These are phyloP conservation scores for Vaccinium corymbosum DNA, from an alignment of 148 eudicot genomes.

Conservation along the genomic window DNA sequence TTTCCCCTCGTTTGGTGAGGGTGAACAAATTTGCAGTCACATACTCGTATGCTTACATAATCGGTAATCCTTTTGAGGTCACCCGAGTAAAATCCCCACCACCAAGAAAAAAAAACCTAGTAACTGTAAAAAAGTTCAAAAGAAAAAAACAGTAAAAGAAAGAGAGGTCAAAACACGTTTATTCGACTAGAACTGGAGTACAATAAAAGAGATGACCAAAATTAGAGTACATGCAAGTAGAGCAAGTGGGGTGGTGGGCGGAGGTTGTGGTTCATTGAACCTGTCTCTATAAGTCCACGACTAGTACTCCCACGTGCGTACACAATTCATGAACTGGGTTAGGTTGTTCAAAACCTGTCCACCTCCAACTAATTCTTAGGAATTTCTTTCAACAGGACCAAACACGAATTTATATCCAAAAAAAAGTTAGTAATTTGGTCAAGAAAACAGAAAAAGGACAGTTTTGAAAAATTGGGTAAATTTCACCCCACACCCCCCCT, in stretches of 20 bases:
- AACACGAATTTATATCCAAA: neutral
- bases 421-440: neutral
- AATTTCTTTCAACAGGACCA: neutral
- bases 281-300: neutral
- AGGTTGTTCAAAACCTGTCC: neutral
- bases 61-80: neutral
- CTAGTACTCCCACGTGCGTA: neutral
- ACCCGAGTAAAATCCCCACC: neutral
- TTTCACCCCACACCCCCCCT: too few species aligned
- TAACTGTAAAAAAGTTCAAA: neutral
- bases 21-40: too few species aligned
- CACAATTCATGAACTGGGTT: neutral
- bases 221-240: neutral
- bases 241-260: slow-evolving; percentile 9
- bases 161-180: neutral
- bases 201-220: neutral
- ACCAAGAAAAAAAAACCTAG: neutral
- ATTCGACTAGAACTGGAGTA: neutral
- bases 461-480: neutral
- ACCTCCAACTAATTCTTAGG: neutral
- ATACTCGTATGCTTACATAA: too few species aligned
- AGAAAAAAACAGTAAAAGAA: neutral
- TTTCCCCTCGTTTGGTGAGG: too few species aligned
- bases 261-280: neutral
- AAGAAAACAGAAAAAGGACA: neutral